Conservation (phyloP, 1,284 basidiomycete species). For the Ustilago tritici region DNA sequence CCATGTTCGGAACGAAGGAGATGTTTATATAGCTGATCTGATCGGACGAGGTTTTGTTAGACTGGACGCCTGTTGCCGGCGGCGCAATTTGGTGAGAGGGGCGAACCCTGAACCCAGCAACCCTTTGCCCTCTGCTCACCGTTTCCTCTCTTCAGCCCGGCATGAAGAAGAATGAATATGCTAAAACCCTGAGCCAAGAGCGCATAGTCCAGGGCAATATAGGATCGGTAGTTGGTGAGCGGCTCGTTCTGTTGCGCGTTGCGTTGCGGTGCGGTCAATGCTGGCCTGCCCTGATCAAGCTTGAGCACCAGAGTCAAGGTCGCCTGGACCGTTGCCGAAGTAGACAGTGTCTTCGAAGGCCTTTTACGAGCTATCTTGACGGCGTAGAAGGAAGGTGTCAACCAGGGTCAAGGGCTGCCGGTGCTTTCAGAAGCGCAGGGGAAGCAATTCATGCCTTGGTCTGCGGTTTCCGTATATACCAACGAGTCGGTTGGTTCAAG, state of each 20-base stretch:
- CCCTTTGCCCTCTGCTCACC: conserved; percentile 13
- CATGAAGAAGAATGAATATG: neutral
- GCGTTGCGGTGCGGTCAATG: neutral
- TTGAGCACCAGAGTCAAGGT: neutral
- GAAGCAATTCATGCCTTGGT: neutral
- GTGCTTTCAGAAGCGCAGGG: neutral
- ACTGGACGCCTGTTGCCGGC: neutral
- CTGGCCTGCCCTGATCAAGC: neutral
- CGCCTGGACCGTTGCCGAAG: neutral
- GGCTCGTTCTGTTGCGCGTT: neutral
- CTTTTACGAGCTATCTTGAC: neutral
- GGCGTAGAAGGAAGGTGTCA: conserved; percentile 5
- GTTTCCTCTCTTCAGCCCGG: neutral
- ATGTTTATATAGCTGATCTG: too few species aligned
- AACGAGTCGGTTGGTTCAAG: neutral
- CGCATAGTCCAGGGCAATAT: neutral
- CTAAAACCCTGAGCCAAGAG: neutral
- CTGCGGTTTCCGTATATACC: neutral
- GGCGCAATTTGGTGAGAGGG: neutral
- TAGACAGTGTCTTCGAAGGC: neutral
- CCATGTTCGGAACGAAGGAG: neutral
- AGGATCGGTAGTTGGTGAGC: neutral
- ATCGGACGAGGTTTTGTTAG: neutral
- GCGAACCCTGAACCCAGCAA: conserved; percentile 32
- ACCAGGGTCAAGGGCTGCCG: conserved; percentile 33